Evolutionary conservation across 345 rosid genomes (phyloP).

Genomic region (Crucihimalaya himalaica): DNA sequence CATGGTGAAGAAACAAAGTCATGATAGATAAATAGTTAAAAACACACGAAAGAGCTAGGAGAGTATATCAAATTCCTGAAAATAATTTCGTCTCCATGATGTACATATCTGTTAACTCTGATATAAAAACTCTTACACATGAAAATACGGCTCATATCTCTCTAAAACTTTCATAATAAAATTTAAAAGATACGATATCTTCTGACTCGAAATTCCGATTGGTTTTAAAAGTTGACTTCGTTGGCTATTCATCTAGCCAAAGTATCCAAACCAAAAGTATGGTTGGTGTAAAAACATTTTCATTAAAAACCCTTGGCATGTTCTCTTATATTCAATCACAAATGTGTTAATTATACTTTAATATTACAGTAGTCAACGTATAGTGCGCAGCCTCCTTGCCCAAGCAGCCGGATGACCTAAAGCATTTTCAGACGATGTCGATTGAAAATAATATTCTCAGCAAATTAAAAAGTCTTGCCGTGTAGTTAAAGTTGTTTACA

Average conservation of each 20-base stretch:
- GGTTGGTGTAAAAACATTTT: background rate
- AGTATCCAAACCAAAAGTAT: background rate
- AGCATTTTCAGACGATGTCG: background rate
- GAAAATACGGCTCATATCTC: background rate
- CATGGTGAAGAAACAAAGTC: background rate
- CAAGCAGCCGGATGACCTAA: conserved; percentile 27
- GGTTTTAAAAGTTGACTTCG: background rate
- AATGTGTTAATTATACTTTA: background rate
- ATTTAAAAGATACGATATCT: background rate
- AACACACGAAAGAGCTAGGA: background rate
- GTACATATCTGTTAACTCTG: background rate
- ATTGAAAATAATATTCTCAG: background rate
- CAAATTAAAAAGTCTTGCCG: conserved; percentile 1
- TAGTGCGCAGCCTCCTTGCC: conserved; percentile 17
- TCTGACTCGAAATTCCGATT: background rate
- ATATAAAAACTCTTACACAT: background rate
- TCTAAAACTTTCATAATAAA: background rate
- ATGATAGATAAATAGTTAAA: background rate
- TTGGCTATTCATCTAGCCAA: background rate
- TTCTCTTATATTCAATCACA: conserved; percentile 18
- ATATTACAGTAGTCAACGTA: background rate
- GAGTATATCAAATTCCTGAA: background rate
- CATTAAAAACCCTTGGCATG: background rate
- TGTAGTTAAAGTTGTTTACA: background rate
- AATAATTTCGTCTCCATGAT: background rate